Conservation (phyloP, 202 grass and related monocot species). For the Saccharum hybrid region DNA sequence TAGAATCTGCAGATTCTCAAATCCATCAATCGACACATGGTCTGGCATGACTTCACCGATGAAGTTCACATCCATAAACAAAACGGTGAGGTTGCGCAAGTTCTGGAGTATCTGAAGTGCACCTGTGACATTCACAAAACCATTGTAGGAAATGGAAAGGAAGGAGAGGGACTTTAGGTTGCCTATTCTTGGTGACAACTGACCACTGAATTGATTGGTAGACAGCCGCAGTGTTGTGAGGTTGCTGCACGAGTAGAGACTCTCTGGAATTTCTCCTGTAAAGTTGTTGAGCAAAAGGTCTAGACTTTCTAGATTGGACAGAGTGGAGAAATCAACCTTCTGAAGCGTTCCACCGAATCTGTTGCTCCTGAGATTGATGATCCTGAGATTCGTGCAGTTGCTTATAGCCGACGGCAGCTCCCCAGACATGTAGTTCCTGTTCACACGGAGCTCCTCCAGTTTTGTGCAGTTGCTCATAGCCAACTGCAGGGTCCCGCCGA, state of each 20-base stretch:
- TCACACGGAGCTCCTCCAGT: constrained; percentile 35
- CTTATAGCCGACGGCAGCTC: constrained; percentile 33
- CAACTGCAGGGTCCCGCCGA: constrained; percentile 25
- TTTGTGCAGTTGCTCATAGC: constrained; percentile 18
- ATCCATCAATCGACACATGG: constrained; percentile 37
- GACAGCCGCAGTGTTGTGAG: constrained; percentile 46
- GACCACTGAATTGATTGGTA: constrained; percentile 52
- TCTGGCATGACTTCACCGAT: constrained; percentile 29
- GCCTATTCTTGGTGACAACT: constrained; percentile 44
- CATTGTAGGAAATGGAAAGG: constrained; percentile 39
- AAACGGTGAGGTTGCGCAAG: not conserved
- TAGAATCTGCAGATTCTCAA: constrained; percentile 34
- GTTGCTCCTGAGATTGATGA: constrained; percentile 25
- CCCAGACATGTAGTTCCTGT: constrained; percentile 24
- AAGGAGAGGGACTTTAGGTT: constrained; percentile 47
- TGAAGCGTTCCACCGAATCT: constrained; percentile 25
- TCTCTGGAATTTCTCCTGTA: constrained; percentile 46
- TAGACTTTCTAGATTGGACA: constrained; percentile 41
- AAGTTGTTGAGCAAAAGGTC: constrained; percentile 42
- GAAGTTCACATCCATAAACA: constrained; percentile 34
- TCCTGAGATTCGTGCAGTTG: constrained; percentile 8
- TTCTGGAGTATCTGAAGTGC: constrained; percentile 42
- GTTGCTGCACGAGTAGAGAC: constrained; percentile 53
- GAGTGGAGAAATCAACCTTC: constrained; percentile 46
- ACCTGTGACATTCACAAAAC: constrained; percentile 45